Conservation (phyloP, 2,329 filamentous ascomycete genomes). For the Colletotrichum sp. region DNA sequence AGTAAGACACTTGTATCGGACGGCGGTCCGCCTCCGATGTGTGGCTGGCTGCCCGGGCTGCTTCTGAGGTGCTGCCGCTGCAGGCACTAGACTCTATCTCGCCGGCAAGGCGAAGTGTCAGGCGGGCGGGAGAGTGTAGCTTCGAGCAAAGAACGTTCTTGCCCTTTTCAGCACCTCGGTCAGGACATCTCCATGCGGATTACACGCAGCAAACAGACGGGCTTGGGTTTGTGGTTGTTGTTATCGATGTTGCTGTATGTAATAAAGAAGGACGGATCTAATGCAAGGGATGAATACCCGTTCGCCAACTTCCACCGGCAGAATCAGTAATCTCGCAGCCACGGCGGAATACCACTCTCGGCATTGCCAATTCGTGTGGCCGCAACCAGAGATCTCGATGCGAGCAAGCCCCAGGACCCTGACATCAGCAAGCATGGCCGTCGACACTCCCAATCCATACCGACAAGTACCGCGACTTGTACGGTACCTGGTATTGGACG, state of each 20-base stretch:
- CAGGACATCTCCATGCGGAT: not conserved
- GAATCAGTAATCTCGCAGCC: not conserved
- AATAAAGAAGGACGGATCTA: not conserved
- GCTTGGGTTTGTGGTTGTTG: not conserved
- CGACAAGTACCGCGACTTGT: constrained; percentile 10
- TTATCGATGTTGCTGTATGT: not conserved
- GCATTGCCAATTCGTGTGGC: not conserved
- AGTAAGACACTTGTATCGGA: not conserved
- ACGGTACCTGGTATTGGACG: not conserved
- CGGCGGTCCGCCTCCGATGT: not conserved
- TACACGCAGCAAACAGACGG: not conserved
- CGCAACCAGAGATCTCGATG: constrained; percentile 18
- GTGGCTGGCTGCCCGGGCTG: not conserved
- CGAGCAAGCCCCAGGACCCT: constrained; percentile 18
- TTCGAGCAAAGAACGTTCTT: not conserved
- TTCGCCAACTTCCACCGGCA: not conserved
- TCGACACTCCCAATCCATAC: constrained; percentile 4
- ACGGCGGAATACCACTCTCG: not conserved
- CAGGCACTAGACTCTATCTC: not conserved
- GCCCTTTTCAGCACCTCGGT: not conserved
- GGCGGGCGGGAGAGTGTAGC: not conserved
- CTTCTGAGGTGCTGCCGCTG: not conserved
- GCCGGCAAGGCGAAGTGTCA: not conserved
- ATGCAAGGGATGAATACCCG: not conserved
- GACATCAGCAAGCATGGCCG: constrained; percentile 14